phyloP scores from a whole-genome alignment of 768 basidiomycete species.

The Leucogyrophana mollusca region DNA sequence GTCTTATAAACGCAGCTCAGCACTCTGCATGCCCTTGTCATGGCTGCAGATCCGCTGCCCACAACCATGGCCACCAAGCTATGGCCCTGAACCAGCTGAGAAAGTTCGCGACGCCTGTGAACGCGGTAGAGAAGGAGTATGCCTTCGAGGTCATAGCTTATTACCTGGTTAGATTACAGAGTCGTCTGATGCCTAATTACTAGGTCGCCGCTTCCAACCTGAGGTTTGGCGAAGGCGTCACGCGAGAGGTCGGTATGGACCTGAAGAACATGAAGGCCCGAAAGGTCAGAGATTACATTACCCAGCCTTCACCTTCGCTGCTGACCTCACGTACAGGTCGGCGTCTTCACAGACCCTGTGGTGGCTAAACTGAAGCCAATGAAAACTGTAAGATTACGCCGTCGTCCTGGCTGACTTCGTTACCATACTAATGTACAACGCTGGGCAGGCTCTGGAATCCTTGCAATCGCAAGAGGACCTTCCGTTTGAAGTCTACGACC shows the following conservation, averaged over 20 bases:
- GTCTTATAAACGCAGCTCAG: conserved; percentile 75
- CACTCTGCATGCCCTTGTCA: conserved; percentile 81
- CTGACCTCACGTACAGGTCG: conserved; percentile 55
- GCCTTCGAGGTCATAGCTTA: conserved; percentile 70
- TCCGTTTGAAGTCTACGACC: conserved; percentile 78
- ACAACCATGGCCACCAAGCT: conserved; percentile 31
- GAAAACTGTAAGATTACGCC: conserved; percentile 59
- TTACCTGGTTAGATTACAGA: neutral
- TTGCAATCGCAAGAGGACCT: conserved; percentile 78
- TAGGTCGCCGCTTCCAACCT: conserved; percentile 87
- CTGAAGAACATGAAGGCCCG: conserved; percentile 90
- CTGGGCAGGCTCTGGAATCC: conserved; percentile 64
- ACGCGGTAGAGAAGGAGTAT: conserved; percentile 77
- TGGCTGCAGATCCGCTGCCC: conserved; percentile 49
- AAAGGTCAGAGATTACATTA: conserved; percentile 50
- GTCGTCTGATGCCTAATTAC: neutral
- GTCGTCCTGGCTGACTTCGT: neutral
- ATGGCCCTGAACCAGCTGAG: conserved; percentile 59
- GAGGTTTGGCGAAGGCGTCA: conserved; percentile 88
- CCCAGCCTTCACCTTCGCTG: conserved; percentile 1
- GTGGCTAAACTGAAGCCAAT: conserved; percentile 81
- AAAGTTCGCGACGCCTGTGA: conserved; percentile 76
- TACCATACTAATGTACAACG: neutral
- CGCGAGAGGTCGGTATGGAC: conserved; percentile 90
- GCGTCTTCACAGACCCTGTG: conserved; percentile 89